Evolutionary conservation across 1,284 basidiomycete species (phyloP).

Genomic region (Austroboletus novae-zelandiae): DNA sequence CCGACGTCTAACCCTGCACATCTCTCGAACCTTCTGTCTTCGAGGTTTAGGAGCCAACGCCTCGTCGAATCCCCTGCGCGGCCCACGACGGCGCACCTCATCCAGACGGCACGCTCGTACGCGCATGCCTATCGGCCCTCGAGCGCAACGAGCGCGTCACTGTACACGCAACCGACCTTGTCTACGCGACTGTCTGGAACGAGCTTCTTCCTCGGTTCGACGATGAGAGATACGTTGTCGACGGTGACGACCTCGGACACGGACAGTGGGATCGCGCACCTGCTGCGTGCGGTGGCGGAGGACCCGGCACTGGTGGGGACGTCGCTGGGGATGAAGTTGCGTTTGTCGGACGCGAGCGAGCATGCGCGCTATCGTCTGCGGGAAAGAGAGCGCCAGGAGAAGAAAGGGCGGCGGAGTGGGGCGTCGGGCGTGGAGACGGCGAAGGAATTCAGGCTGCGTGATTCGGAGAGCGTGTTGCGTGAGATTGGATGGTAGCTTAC

Average conservation of each 20-base stretch:
- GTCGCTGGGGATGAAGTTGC: constrained; percentile 16
- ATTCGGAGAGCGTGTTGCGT: constrained; percentile 22
- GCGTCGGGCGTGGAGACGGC: not conserved
- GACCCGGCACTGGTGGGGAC: constrained; percentile 12
- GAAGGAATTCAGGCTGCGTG: constrained; percentile 11
- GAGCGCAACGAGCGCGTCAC: constrained; percentile 13
- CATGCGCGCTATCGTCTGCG: constrained; percentile 23
- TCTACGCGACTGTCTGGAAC: constrained; percentile 9
- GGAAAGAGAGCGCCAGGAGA: constrained; percentile 21
- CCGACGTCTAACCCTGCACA: constrained; percentile 4
- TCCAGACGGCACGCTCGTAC: constrained; percentile 18
- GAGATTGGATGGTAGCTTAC: constrained; percentile 23
- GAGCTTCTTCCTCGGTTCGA: constrained; percentile 7
- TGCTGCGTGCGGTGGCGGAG: constrained; percentile 6
- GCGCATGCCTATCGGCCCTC: constrained; percentile 14
- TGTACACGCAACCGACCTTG: constrained; percentile 13
- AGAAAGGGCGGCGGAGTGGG: not conserved
- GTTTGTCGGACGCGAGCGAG: constrained; percentile 29
- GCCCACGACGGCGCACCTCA: constrained; percentile 18
- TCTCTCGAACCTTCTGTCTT: constrained; percentile 24
- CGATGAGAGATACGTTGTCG: constrained; percentile 20
- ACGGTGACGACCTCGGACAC: constrained; percentile 29
- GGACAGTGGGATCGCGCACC: constrained; percentile 15
- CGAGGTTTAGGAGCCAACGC: constrained; percentile 17
- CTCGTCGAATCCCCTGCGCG: constrained; percentile 1